A percentile compares a stretch with the other conserved stretches of the same genome.
Conservation (phyloP, 2,329 filamentous ascomycete species). For the Aspergillus sp. region DNA sequence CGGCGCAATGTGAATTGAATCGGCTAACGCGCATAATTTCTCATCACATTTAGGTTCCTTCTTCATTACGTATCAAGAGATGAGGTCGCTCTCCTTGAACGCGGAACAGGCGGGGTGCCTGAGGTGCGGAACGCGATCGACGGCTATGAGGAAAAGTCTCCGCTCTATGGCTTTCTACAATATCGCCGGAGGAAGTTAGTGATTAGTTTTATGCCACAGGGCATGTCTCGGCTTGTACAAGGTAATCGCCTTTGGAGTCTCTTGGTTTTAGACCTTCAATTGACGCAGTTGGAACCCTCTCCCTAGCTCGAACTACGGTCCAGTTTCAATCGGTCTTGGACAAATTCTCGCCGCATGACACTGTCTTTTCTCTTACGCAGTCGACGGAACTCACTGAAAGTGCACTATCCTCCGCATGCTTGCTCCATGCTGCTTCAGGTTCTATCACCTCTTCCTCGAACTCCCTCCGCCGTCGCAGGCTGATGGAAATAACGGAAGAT, state of each 20-base stretch:
- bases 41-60: conserved; percentile 66
- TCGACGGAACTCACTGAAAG: conserved; percentile 81
- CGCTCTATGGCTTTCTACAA: conserved; percentile 85
- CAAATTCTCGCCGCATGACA: conserved; percentile 79
- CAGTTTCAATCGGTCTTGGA: conserved; percentile 60
- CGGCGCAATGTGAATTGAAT: too few relatives aligned
- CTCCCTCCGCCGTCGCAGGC: conserved; percentile 68
- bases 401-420: conserved; percentile 81
- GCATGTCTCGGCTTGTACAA: conserved; percentile 85
- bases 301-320: conserved; percentile 71
- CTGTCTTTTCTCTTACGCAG: conserved; percentile 69
- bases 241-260: conserved; percentile 52
- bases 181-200: conserved; percentile 87
- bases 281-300: conserved; percentile 6
- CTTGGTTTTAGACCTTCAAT: neutral
- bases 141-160: conserved; percentile 76
- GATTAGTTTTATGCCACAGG: conserved; percentile 87
- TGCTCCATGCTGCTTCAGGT: conserved; percentile 79
- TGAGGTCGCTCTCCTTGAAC: conserved; percentile 72
- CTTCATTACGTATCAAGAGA: conserved; percentile 88
- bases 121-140: conserved; percentile 77
- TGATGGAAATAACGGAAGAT: conserved; percentile 93
- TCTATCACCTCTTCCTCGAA: conserved; percentile 82
- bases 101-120: conserved; percentile 74
- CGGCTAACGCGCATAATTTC: conserved; percentile 4